These are phyloP conservation scores for Hemisphaericaspora xylofermentans DNA, from an alignment of 1,139 yeast species.

Conservation along the genomic window DNA sequence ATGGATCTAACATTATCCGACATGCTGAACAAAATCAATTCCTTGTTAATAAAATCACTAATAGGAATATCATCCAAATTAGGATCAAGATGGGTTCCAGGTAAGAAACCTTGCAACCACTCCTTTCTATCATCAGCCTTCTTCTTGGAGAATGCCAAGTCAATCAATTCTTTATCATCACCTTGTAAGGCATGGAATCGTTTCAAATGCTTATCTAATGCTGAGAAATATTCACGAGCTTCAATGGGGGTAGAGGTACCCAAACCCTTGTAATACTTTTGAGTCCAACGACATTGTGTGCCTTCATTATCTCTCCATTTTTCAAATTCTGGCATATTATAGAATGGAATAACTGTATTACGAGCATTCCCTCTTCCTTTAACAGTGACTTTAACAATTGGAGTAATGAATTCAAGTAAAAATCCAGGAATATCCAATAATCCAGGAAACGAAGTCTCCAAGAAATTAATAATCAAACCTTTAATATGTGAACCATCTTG, in stretches of 20 bases:
- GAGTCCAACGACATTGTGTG: slow-evolving; percentile 74
- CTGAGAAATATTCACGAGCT: slow-evolving; percentile 86
- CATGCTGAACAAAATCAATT: slow-evolving; percentile 90
- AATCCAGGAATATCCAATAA: slow-evolving; percentile 88
- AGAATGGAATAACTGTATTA: slow-evolving; percentile 65
- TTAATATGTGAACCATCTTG: slow-evolving; percentile 99
- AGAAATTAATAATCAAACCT: slow-evolving; percentile 89
- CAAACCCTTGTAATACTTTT: slow-evolving; percentile 96
- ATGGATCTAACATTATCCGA: slow-evolving; percentile 96
- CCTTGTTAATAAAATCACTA: slow-evolving; percentile 91
- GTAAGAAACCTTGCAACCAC: slow-evolving; percentile 86
- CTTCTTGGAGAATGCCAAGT: slow-evolving; percentile 90
- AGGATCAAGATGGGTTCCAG: slow-evolving; percentile 95
- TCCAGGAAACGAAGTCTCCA: slow-evolving; percentile 95
- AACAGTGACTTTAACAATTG: slow-evolving; percentile 88
- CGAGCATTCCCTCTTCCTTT: slow-evolving; percentile 57
- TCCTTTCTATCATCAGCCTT: slow-evolving; percentile 97
- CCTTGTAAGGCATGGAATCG: slow-evolving; percentile 79
- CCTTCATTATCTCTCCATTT: slow-evolving; percentile 90
- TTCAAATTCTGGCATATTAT: slow-evolving; percentile 95
- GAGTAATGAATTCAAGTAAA: slow-evolving; percentile 90
- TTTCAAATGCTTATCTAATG: slow-evolving; percentile 83
- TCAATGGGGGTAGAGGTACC: slow-evolving; percentile 88
- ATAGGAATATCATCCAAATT: slow-evolving; percentile 76
- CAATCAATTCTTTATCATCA: slow-evolving; percentile 79